These are phyloP conservation scores for Rhypophila decipiens DNA, from an alignment of 495 filamentous ascomycete genomes.

Conservation along the genomic window DNA sequence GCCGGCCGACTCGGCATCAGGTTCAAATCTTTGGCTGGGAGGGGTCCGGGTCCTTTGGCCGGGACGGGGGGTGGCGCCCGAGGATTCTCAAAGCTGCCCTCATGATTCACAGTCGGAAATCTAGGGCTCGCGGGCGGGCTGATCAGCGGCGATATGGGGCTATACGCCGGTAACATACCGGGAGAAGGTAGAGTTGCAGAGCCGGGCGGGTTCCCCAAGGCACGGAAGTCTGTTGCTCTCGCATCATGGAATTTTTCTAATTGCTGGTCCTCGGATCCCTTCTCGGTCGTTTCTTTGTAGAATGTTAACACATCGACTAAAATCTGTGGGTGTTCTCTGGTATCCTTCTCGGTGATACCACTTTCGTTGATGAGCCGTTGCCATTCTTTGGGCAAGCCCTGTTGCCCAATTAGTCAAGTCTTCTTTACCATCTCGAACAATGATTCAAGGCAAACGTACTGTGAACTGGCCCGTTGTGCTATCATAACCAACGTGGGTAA, in stretches of 20 bases:
- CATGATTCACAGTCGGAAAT: conserved; percentile 78
- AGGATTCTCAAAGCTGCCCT: conserved; percentile 95
- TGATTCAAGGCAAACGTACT: conserved; percentile 49
- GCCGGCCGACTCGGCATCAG: conserved; percentile 60
- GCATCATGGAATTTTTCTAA: conserved; percentile 96
- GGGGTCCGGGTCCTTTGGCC: conserved; percentile 33
- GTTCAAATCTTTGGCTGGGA: conserved; percentile 43
- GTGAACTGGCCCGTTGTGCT: conserved; percentile 96
- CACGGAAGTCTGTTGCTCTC: conserved; percentile 51
- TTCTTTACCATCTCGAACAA: too few species aligned
- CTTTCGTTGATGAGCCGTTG: conserved; percentile 90
- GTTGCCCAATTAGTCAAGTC: too few species aligned
- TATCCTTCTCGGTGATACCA: conserved; percentile 93
- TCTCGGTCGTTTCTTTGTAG: conserved; percentile 87
- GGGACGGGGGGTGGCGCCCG: conserved; percentile 89
- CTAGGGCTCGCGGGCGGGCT: conserved; percentile 87
- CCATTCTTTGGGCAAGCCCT: conserved; percentile 98
- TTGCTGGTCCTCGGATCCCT: conserved; percentile 72
- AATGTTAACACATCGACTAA: conserved; percentile 93
- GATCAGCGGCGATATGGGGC: conserved; percentile 54
- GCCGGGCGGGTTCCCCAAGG: conserved; percentile 33
- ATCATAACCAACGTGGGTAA: conserved; percentile 97
- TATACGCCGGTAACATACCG: conserved; percentile 43
- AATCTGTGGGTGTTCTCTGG: conserved; percentile 89
- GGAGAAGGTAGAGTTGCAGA: conserved; percentile 37